Conservation (phyloP, 129 eudicot species). For the Glebionis coronaria region DNA sequence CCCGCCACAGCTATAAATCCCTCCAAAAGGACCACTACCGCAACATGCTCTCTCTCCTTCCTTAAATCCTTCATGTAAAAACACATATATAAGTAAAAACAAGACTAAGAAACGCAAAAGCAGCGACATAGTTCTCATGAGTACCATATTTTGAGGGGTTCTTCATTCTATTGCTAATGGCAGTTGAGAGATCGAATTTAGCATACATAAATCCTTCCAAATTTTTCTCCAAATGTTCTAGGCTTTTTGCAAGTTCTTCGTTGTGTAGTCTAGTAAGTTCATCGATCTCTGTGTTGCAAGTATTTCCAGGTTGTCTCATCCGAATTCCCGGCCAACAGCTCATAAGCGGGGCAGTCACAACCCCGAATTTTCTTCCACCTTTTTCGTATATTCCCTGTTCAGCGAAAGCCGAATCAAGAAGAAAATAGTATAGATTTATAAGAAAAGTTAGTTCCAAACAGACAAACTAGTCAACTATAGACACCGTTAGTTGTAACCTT, state of each 20-base stretch:
- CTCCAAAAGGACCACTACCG: constrained; percentile 41
- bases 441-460: too few relatives aligned
- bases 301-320: constrained; percentile 13
- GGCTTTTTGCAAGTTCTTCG: constrained; percentile 4
- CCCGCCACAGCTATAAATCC: constrained; percentile 37
- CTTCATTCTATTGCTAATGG: constrained; percentile 19
- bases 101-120: neutral
- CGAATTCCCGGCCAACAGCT: constrained; percentile 39
- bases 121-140: neutral
- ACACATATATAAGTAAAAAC: too few relatives aligned
- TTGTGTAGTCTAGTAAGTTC: constrained; percentile 31
- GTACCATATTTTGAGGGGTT: constrained; percentile 46
- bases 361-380: constrained; percentile 58
- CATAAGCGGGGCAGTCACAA: constrained; percentile 32
- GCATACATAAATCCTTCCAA: constrained; percentile 42
- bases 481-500: too few relatives aligned
- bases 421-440: neutral
- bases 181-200: constrained; percentile 24
- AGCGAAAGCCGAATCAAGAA: neutral
- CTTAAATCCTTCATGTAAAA: constrained; percentile 34
- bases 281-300: constrained; percentile 31
- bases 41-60: constrained; percentile 46
- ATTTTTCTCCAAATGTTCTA: constrained; percentile 20
- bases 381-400: constrained; percentile 38
- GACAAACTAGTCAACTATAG: too few relatives aligned